phyloP scores from a whole-genome alignment of 1,284 basidiomycete genomes.

The Tilletia horrida region DNA sequence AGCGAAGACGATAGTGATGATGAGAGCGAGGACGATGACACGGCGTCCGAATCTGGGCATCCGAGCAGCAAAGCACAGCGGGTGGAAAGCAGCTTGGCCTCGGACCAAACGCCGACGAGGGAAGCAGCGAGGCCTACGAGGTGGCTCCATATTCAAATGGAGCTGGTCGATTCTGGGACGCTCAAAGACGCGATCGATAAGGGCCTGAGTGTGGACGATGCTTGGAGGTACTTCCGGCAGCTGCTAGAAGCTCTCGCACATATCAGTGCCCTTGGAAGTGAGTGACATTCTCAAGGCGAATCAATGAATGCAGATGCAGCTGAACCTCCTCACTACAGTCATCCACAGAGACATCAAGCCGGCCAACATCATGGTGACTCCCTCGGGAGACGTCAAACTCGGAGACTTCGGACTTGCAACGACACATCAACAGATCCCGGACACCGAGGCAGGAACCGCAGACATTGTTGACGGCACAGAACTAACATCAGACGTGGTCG shows the following conservation, averaged over 20 bases:
- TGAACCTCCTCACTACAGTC: slow-evolving; percentile 75
- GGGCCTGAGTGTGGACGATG: slow-evolving; percentile 61
- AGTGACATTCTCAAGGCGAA: slow-evolving; percentile 46
- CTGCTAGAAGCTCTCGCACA: slow-evolving; percentile 81
- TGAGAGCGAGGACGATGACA: neutral
- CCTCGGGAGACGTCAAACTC: slow-evolving; percentile 80
- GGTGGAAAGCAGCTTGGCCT: neutral
- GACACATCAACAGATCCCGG: slow-evolving; percentile 48
- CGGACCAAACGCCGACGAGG: neutral
- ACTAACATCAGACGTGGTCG: slow-evolving; percentile 63
- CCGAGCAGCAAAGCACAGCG: neutral
- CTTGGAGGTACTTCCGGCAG: slow-evolving; percentile 86
- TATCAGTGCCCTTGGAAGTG: slow-evolving; percentile 60
- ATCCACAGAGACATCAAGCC: slow-evolving; percentile 69
- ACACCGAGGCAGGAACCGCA: slow-evolving; percentile 58
- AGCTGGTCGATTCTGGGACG: slow-evolving; percentile 53
- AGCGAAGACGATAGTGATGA: slow-evolving; percentile 22
- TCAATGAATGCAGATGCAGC: slow-evolving; percentile 74
- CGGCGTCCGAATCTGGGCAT: neutral
- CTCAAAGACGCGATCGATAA: slow-evolving; percentile 51
- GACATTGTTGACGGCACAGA: slow-evolving; percentile 63
- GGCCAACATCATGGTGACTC: slow-evolving; percentile 50
- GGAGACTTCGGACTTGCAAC: slow-evolving; percentile 84
- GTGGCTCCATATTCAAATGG: slow-evolving; percentile 83
- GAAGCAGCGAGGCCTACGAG: neutral